Evolutionary conservation across 106 monocot genomes (phyloP).

Genomic region (Dendrobium huoshanense): DNA sequence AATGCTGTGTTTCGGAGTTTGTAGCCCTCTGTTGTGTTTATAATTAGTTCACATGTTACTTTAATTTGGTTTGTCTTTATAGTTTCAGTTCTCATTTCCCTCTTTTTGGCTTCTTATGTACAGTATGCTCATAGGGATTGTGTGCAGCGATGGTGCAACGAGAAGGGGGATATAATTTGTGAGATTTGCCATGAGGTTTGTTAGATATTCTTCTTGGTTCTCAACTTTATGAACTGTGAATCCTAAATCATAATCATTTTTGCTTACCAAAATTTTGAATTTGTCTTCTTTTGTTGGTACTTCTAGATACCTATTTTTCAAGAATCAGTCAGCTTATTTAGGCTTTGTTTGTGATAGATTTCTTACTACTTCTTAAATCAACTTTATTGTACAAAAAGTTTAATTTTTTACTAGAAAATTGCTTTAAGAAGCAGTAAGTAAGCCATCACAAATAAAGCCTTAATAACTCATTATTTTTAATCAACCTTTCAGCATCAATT

Average conservation of each 20-base stretch:
- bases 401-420: too few species aligned
- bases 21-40: not conserved
- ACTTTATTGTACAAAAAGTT: too few species aligned
- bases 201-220: not conserved
- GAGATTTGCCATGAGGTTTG: constrained; percentile 91
- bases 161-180: constrained; percentile 85
- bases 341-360: too few species aligned
- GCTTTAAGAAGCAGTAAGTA: too few species aligned
- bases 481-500: not conserved
- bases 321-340: not conserved
- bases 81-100: not conserved
- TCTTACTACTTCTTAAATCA: too few species aligned
- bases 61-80: not conserved
- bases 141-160: constrained; percentile 86
- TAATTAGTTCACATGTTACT: not conserved
- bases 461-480: not conserved
- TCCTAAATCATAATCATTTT: not conserved
- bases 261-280: not conserved
- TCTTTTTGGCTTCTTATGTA: constrained; percentile 1
- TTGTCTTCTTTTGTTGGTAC: not conserved
- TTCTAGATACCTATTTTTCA: not conserved
- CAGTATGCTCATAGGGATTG: constrained; percentile 91
- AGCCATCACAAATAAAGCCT: too few species aligned
- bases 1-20: too few species aligned
- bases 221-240: not conserved